Percentiles rank a stretch among this genome's conserved stretches.
Conservation (phyloP, 768 basidiomycete genomes). For the Boletus reticulatus region DNA sequence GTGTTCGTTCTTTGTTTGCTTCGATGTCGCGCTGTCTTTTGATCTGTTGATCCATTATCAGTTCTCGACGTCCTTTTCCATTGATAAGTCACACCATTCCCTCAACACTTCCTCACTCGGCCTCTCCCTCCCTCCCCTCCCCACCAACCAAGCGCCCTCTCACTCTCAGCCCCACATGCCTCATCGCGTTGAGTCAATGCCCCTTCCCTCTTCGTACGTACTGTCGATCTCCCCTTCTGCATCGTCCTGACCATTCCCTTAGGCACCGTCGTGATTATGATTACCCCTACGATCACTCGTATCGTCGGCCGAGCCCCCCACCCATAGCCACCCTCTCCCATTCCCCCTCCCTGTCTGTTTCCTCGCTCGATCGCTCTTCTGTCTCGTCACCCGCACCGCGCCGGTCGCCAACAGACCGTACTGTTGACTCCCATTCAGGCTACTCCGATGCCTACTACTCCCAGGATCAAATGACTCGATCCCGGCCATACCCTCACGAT, state of each 20-base stretch:
- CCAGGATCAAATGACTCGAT: constrained; percentile 34
- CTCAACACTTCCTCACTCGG: constrained; percentile 23
- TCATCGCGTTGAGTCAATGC: constrained; percentile 45
- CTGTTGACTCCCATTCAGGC: constrained; percentile 26
- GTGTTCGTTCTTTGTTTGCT: constrained; percentile 35
- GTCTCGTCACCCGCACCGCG: constrained; percentile 58
- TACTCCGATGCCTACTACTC: constrained; percentile 40
- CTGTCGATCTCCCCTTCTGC: constrained; percentile 20
- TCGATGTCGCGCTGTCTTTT: constrained; percentile 35
- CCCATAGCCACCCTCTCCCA: constrained; percentile 51
- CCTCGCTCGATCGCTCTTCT: constrained; percentile 58
- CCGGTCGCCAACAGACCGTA: constrained; percentile 36
- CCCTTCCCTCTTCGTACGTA: constrained; percentile 35
- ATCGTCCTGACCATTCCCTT: constrained; percentile 30
- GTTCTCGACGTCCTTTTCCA: constrained; percentile 34
- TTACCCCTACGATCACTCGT: constrained; percentile 39
- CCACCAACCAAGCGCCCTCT: constrained; percentile 9
- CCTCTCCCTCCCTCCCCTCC: constrained; percentile 15
- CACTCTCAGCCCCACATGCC: constrained; percentile 41
- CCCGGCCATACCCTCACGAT: constrained; percentile 33
- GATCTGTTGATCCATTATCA: constrained; percentile 40
- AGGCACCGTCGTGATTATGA: constrained; percentile 39
- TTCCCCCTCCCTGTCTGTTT: constrained; percentile 60
- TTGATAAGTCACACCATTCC: constrained; percentile 37
- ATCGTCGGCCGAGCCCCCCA: constrained; percentile 44